phyloP scores from a whole-genome alignment of 108 stramenopile genomes.

The Fistulifera pelliculosa region DNA sequence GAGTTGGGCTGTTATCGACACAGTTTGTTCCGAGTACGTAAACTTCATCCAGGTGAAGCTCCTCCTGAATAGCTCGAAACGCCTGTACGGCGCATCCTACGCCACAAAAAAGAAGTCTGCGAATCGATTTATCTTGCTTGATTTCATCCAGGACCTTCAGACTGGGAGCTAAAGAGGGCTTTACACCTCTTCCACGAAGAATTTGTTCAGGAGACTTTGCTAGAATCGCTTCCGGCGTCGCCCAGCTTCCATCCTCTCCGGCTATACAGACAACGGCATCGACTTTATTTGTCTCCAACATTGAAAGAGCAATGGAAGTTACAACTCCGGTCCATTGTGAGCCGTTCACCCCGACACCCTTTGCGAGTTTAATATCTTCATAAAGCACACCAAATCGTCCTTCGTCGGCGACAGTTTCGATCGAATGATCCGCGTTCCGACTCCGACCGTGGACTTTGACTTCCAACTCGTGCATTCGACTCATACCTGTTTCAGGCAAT shows the following conservation, averaged over 20 bases:
- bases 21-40: conserved; percentile 79
- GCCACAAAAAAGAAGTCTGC: conserved; percentile 66
- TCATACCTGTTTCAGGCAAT: conserved; percentile 39
- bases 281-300: conserved; percentile 56
- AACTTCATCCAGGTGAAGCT: conserved; percentile 51
- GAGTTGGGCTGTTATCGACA: conserved; percentile 70
- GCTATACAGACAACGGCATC: conserved; percentile 76
- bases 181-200: conserved; percentile 65
- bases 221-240: conserved; percentile 54
- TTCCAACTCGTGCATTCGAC: conserved; percentile 56
- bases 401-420: conserved; percentile 51
- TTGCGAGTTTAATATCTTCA: conserved; percentile 47
- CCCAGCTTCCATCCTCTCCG: conserved; percentile 26
- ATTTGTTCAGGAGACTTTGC: conserved; percentile 53
- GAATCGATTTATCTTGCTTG: conserved; percentile 41
- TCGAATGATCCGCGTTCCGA: conserved; percentile 17
- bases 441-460: conserved; percentile 42
- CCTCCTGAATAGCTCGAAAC: conserved; percentile 58
- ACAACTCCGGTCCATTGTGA: conserved; percentile 80
- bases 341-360: conserved; percentile 34
- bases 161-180: conserved; percentile 67
- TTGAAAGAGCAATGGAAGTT: conserved; percentile 54
- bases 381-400: conserved; percentile 67
- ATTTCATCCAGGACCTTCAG: conserved; percentile 61
- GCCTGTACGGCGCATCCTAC: conserved; percentile 82